These are phyloP conservation scores for Paulownia fortunei DNA, from an alignment of 257 asterid species.

Conservation along the genomic window DNA sequence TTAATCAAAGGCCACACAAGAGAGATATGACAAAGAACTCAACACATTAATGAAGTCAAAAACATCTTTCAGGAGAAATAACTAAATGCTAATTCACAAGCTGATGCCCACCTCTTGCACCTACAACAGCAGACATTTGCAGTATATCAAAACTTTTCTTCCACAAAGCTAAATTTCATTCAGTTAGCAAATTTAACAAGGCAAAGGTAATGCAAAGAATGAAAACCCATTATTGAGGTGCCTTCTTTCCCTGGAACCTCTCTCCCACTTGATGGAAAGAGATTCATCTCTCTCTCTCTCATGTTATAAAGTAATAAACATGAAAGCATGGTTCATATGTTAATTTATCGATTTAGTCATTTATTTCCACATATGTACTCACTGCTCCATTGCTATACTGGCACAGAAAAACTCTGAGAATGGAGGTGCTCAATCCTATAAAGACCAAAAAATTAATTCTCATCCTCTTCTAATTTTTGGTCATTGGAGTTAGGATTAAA, in stretches of 20 bases:
- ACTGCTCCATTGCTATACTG: conserved; percentile 1
- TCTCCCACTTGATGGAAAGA: neutral
- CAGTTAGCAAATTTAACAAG: neutral
- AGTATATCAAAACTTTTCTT: neutral
- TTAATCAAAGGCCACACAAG: neutral
- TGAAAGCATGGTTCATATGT: neutral
- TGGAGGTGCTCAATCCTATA: neutral
- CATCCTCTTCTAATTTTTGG: neutral
- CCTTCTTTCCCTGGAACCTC: neutral
- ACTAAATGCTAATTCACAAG: neutral
- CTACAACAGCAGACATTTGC: conserved; percentile 10
- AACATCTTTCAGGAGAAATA: neutral
- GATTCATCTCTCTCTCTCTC: neutral
- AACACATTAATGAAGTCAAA: conserved; percentile 6
- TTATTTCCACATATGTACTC: neutral
- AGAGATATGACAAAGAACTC: neutral
- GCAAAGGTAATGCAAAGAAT: neutral
- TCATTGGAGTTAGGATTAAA: neutral
- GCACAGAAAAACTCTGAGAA: neutral
- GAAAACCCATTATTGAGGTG: neutral
- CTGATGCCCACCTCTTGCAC: neutral
- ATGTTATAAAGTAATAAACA: neutral
- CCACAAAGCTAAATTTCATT: neutral
- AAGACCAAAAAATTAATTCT: conserved; percentile 11
- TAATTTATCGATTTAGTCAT: neutral